These are phyloP conservation scores for Boletus semigastroideus DNA, from an alignment of 1,284 basidiomycete genomes.

Conservation along the genomic window DNA sequence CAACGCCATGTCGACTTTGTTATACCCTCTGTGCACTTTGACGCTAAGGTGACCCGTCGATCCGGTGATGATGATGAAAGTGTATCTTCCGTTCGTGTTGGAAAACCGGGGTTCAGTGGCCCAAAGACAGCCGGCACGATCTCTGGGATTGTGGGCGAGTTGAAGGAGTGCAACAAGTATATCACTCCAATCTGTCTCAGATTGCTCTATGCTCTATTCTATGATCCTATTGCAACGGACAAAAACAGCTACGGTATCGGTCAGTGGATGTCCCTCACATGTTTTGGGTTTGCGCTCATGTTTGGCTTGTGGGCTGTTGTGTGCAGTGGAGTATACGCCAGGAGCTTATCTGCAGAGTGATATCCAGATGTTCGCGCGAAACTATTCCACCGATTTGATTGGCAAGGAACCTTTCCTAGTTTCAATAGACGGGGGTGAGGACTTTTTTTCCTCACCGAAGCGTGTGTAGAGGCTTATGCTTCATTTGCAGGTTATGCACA, in stretches of 20 bases:
- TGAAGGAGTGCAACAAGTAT: conserved; percentile 39
- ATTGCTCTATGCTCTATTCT: conserved; percentile 45
- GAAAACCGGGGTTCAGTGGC: conserved; percentile 27
- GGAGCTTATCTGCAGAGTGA: conserved; percentile 44
- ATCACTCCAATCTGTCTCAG: conserved; percentile 48
- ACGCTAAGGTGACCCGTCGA: conserved; percentile 19
- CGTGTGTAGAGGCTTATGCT: background rate
- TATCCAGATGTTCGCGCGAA: conserved; percentile 45
- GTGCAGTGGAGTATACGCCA: conserved; percentile 48
- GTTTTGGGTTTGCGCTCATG: background rate
- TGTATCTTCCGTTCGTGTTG: conserved; percentile 14
- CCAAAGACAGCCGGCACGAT: conserved; percentile 37
- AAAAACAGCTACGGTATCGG: conserved; percentile 53
- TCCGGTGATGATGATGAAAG: background rate
- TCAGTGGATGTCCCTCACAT: conserved; percentile 15
- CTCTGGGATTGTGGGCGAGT: conserved; percentile 17
- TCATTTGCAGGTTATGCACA: conserved; percentile 28
- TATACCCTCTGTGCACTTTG: conserved; percentile 43
- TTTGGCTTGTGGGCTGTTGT: conserved; percentile 2
- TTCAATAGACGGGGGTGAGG: conserved; percentile 46
- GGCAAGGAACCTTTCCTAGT: conserved; percentile 36
- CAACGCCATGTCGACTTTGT: conserved; percentile 46
- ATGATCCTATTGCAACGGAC: conserved; percentile 38
- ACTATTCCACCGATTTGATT: conserved; percentile 35
- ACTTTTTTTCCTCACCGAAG: background rate